Percentiles rank a stretch among this genome's conserved stretches.
These are phyloP conservation scores for Talaromyces verruculosus DNA, from an alignment of 2,329 filamentous ascomycete species.

Conservation along the genomic window DNA sequence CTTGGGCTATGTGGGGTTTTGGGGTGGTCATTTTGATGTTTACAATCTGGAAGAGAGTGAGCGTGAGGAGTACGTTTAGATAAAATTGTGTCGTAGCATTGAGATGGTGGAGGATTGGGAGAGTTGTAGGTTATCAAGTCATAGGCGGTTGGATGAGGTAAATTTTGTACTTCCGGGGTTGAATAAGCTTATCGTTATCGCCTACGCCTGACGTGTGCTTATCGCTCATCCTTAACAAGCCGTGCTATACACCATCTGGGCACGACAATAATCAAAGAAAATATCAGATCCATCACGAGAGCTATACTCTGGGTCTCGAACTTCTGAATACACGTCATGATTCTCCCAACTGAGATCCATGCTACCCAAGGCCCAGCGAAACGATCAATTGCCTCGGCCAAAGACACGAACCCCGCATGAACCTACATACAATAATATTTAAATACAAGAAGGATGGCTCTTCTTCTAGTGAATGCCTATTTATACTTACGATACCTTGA, in stretches of 20 bases:
- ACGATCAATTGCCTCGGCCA: background rate
- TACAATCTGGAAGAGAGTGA: too few relatives aligned
- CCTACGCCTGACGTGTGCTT: too few relatives aligned
- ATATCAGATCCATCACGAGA: background rate
- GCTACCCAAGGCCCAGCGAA: background rate
- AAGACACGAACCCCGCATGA: conserved; percentile 1
- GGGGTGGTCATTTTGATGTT: conserved; percentile 16
- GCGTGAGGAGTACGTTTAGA: background rate
- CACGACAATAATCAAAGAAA: background rate
- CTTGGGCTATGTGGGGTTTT: conserved; percentile 53
- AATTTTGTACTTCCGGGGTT: background rate
- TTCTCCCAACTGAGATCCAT: background rate
- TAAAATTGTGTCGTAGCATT: background rate
- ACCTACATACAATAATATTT: background rate
- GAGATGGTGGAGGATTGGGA: background rate
- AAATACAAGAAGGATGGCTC: background rate
- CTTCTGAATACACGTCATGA: background rate
- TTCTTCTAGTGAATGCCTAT: too few relatives aligned
- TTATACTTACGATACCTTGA: background rate
- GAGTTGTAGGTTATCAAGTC: background rate
- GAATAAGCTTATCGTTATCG: background rate
- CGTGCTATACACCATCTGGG: background rate
- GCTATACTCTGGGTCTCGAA: background rate
- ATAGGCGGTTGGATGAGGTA: background rate
- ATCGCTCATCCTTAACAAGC: background rate